phyloP scores from a whole-genome alignment of 2,329 filamentous ascomycete species.

The Epichloe uncinata region DNA sequence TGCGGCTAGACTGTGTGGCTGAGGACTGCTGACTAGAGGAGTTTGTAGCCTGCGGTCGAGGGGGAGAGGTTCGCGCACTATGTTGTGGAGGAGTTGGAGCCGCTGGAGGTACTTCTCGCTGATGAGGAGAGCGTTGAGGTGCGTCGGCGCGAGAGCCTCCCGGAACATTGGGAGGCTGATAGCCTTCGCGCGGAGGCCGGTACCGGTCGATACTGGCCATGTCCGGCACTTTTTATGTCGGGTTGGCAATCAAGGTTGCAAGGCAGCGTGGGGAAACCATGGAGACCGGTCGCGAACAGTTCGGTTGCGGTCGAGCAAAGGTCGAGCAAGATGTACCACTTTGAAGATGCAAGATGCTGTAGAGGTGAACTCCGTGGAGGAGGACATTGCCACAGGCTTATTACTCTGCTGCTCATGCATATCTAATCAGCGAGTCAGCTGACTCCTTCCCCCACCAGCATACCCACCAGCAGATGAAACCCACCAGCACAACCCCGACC shows the following conservation, averaged over 20 bases:
- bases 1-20: constrained; percentile 21
- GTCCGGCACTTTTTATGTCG: constrained; percentile 13
- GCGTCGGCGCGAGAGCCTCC: constrained; percentile 27
- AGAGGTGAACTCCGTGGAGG: neutral
- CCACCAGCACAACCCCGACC: no score
- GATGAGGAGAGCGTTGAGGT: constrained; percentile 36
- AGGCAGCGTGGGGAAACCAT: constrained; percentile 13
- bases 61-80: constrained; percentile 41
- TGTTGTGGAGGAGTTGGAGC: constrained; percentile 47
- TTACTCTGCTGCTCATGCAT: neutral
- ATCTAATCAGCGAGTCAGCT: constrained; percentile 1
- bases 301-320: neutral
- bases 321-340: neutral
- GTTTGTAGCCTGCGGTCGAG: constrained; percentile 32
- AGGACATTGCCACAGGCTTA: neutral
- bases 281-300: constrained; percentile 6
- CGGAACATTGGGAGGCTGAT: constrained; percentile 38
- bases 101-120: constrained; percentile 45
- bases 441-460: neutral
- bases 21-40: constrained; percentile 31
- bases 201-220: constrained; percentile 51
- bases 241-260: constrained; percentile 11
- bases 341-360: neutral
- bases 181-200: constrained; percentile 41
- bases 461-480: neutral